These are phyloP conservation scores for Leptoxyphium fumago DNA, from an alignment of 2,329 filamentous ascomycete genomes.

Conservation along the genomic window DNA sequence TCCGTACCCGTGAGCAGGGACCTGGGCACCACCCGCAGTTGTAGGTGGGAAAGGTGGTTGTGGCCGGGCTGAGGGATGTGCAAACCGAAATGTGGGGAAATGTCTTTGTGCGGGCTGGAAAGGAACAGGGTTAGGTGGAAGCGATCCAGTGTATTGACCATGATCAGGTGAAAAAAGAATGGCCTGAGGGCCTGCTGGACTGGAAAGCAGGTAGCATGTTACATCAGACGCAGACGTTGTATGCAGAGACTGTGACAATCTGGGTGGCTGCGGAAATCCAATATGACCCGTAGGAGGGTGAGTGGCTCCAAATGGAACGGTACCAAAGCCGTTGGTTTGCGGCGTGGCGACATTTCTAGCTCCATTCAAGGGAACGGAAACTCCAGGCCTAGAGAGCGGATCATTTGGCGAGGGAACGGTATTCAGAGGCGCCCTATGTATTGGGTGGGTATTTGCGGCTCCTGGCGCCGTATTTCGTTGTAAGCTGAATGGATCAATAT, in stretches of 20 bases:
- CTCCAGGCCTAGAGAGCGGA: too few species aligned
- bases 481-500: slow-evolving; percentile 14
- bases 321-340: too few species aligned
- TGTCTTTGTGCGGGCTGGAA: background rate
- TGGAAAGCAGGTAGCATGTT: slow-evolving; percentile 28
- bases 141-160: slow-evolving; percentile 14
- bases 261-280: background rate
- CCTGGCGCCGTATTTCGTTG: too few species aligned
- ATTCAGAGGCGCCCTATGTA: too few species aligned
- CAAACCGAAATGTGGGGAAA: background rate
- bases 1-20: too few species aligned
- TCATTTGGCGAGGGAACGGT: too few species aligned
- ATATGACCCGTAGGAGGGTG: too few species aligned
- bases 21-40: background rate
- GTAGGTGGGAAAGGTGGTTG: background rate
- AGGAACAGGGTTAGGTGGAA: background rate
- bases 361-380: too few species aligned
- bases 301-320: too few species aligned
- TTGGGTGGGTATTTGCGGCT: too few species aligned
- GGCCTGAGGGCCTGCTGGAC: slow-evolving; percentile 30
- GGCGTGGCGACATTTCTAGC: too few species aligned
- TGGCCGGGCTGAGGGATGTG: background rate
- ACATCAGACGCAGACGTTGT: slow-evolving; percentile 11
- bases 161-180: slow-evolving; percentile 26
- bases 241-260: background rate